These are phyloP conservation scores for Xylaria multiplex DNA, from an alignment of 2,329 filamentous ascomycete species.

Conservation along the genomic window DNA sequence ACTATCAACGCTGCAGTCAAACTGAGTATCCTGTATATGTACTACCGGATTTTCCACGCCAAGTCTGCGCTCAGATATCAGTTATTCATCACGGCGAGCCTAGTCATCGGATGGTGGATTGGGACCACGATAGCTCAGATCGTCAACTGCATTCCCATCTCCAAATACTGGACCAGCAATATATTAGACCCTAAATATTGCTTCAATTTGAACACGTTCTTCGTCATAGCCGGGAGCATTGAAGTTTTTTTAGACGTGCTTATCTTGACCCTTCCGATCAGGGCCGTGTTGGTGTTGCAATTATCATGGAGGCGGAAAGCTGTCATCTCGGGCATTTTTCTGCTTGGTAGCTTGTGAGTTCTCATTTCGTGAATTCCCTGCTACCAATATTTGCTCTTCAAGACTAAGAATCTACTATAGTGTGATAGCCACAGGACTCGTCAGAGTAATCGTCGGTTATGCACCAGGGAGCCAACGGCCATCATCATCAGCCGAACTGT, in stretches of 20 bases:
- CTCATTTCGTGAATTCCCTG: not conserved
- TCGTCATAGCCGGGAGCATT: not conserved
- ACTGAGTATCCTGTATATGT: conserved; percentile 4
- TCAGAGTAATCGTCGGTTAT: conserved; percentile 23
- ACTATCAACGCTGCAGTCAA: conserved; percentile 10
- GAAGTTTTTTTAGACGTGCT: conserved; percentile 3
- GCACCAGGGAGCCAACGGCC: conserved; percentile 17
- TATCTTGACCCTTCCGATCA: conserved; percentile 15
- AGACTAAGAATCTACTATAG: conserved; percentile 2
- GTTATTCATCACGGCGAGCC: conserved; percentile 1
- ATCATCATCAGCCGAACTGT: conserved; percentile 13
- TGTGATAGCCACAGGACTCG: conserved; percentile 17
- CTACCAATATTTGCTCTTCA: not conserved
- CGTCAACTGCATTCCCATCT: conserved; percentile 1
- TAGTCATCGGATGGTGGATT: conserved; percentile 14
- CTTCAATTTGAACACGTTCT: conserved; percentile 6
- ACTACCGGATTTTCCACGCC: conserved; percentile 9
- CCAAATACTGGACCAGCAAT: conserved; percentile 7
- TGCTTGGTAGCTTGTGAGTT: conserved; percentile 31
- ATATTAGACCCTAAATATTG: conserved; percentile 1
- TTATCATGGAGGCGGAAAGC: conserved; percentile 22
- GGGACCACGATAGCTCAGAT: conserved; percentile 3
- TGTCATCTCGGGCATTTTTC: conserved; percentile 20
- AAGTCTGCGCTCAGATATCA: conserved; percentile 9
- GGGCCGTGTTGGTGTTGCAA: conserved; percentile 2